These are phyloP conservation scores for Trypanosoma lewisi DNA, from an alignment of 208 protist genomes.

Conservation along the genomic window DNA sequence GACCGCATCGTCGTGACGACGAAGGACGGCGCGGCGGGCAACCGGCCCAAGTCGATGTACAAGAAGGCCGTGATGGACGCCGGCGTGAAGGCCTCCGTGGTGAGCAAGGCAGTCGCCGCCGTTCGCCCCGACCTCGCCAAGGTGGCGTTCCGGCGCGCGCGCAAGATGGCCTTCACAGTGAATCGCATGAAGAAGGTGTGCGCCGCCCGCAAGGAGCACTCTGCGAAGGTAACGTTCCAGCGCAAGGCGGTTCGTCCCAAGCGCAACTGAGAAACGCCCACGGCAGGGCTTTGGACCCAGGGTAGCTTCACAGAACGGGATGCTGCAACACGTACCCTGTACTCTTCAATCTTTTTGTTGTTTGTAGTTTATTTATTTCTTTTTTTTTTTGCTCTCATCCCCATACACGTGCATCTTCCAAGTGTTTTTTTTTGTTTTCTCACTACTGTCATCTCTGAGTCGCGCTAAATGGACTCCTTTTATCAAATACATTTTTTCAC, in stretches of 20 bases:
- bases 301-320: background rate
- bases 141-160: constrained; percentile 76
- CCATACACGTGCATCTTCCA: no score
- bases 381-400: no score
- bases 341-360: background rate
- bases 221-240: constrained; percentile 64
- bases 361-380: constrained; percentile 11
- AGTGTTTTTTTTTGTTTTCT: no score
- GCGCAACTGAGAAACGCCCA: constrained; percentile 34
- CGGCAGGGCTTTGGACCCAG: background rate
- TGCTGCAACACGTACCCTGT: background rate
- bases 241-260: constrained; percentile 76
- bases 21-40: constrained; percentile 67
- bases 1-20: constrained; percentile 63
- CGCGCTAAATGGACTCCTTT: no score
- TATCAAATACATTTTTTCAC: no score
- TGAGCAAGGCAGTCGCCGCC: constrained; percentile 65
- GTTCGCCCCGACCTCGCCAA: constrained; percentile 82
- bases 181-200: constrained; percentile 62
- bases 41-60: constrained; percentile 82
- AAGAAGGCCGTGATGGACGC: constrained; percentile 63
- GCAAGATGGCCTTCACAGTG: constrained; percentile 59
- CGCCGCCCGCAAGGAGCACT: constrained; percentile 79
- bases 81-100: constrained; percentile 69
- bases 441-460: no score